Conservation (phyloP, 805 yeast genomes). For the Wickerhamiella domercqiae region DNA sequence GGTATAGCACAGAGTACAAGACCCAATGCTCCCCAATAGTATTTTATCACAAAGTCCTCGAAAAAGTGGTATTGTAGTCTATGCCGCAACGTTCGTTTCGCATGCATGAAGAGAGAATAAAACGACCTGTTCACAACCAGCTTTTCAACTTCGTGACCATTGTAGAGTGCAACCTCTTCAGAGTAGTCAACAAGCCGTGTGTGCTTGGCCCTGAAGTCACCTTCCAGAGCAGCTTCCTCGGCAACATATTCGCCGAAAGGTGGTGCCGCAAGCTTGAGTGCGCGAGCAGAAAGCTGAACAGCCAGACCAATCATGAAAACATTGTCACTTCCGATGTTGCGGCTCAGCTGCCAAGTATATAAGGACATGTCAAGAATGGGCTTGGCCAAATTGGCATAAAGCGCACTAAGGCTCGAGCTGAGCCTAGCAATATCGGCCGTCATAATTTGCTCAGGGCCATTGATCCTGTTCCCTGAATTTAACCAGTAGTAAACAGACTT, state of each 20-base stretch:
- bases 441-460: slow-evolving; percentile 70
- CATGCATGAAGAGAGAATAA: slow-evolving; percentile 65
- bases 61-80: slow-evolving; percentile 66
- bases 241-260: slow-evolving; percentile 73
- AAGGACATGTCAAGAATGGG: slow-evolving; percentile 67
- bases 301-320: slow-evolving; percentile 62
- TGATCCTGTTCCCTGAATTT: slow-evolving; percentile 43
- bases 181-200: slow-evolving; percentile 61
- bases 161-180: slow-evolving; percentile 77
- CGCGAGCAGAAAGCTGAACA: slow-evolving; percentile 64
- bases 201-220: slow-evolving; percentile 69
- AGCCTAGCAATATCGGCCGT: slow-evolving; percentile 68
- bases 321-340: slow-evolving; percentile 42
- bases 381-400: slow-evolving; percentile 72
- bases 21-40: slow-evolving; percentile 94
- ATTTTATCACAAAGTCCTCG: slow-evolving; percentile 77
- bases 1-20: slow-evolving; percentile 77
- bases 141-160: slow-evolving; percentile 68
- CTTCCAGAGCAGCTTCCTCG: slow-evolving; percentile 65
- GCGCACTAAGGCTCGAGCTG: slow-evolving; percentile 50
- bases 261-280: slow-evolving; percentile 66
- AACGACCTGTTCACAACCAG: slow-evolving; percentile 64
- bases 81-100: slow-evolving; percentile 59
- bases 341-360: slow-evolving; percentile 62
- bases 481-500: slow-evolving; percentile 61